Evolutionary conservation across 2,329 filamentous ascomycete genomes (phyloP).

Genomic region (Diaporthe humulicola): DNA sequence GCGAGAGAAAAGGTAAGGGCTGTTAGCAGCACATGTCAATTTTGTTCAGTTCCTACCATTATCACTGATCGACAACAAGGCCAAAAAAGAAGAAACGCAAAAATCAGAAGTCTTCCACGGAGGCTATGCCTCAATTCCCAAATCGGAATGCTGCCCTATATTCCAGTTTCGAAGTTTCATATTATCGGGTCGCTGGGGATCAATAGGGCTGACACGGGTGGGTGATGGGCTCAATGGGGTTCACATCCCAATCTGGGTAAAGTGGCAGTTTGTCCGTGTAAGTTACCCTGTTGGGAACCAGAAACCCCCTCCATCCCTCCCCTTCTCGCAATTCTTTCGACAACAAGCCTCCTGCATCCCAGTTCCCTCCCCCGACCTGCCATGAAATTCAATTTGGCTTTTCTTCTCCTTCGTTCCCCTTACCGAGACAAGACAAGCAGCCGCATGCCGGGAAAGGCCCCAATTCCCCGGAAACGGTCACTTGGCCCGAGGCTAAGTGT

Average conservation of each 20-base stretch:
- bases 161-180: slow-evolving; percentile 16
- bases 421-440: not conserved
- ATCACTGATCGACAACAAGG: not conserved
- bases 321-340: not conserved
- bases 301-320: not conserved
- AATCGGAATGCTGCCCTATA: not conserved
- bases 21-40: not conserved
- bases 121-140: not conserved
- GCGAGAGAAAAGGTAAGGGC: not conserved
- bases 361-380: not conserved
- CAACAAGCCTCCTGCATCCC: not conserved
- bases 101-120: not conserved
- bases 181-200: slow-evolving; percentile 16
- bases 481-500: slow-evolving; percentile 1
- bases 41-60: too few relatives aligned
- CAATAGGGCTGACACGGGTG: slow-evolving; percentile 29
- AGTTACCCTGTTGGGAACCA: slow-evolving; percentile 39
- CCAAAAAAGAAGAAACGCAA: not conserved
- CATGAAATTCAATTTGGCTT: slow-evolving; percentile 10
- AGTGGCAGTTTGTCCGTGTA: slow-evolving; percentile 36
- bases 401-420: not conserved
- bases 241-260: slow-evolving; percentile 38
- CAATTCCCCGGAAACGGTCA: slow-evolving; percentile 6
- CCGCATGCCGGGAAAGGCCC: not conserved
- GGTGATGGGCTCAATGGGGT: slow-evolving; percentile 19